phyloP scores from a whole-genome alignment of 352 stramenopile genomes.

The Globisporangium okanoganense region DNA sequence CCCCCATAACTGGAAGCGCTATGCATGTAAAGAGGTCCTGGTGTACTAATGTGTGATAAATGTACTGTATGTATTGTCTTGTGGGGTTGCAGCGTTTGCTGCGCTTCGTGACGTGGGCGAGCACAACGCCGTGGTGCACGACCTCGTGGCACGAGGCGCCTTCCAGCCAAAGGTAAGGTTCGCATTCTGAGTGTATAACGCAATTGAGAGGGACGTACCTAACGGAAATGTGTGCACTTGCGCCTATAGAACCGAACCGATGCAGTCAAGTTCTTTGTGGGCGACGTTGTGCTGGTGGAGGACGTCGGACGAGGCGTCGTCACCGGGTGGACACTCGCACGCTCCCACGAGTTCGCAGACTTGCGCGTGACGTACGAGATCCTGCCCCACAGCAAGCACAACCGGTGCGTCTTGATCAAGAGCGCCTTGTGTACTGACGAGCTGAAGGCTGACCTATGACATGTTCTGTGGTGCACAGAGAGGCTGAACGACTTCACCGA shows the following conservation, averaged over 20 bases:
- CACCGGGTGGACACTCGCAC: slow-evolving; percentile 47
- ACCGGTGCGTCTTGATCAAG: slow-evolving; percentile 26
- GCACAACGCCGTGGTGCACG: slow-evolving; percentile 61
- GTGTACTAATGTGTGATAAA: background rate
- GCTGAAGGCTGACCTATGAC: background rate
- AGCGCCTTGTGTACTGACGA: background rate
- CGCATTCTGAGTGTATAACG: background rate
- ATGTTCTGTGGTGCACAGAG: slow-evolving; percentile 18
- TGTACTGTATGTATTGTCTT: background rate
- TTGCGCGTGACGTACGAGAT: slow-evolving; percentile 64
- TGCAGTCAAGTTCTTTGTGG: slow-evolving; percentile 50
- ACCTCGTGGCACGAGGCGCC: slow-evolving; percentile 34
- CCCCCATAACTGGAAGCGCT: no score
- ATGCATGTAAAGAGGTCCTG: background rate
- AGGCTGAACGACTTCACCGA: slow-evolving; percentile 49
- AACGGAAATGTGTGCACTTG: background rate
- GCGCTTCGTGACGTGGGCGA: slow-evolving; percentile 55
- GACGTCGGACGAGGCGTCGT: slow-evolving; percentile 53
- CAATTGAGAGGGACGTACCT: background rate
- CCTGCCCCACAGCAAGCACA: slow-evolving; percentile 48
- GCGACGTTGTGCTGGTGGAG: slow-evolving; percentile 66
- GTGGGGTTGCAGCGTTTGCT: slow-evolving; percentile 34
- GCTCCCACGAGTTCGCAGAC: slow-evolving; percentile 30
- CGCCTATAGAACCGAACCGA: slow-evolving; percentile 38
- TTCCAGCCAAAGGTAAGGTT: slow-evolving; percentile 52